A percentile compares a stretch with the other conserved stretches of the same genome.
Conservation (phyloP, 352 stramenopile species). For the Thalassiosira sp. region DNA sequence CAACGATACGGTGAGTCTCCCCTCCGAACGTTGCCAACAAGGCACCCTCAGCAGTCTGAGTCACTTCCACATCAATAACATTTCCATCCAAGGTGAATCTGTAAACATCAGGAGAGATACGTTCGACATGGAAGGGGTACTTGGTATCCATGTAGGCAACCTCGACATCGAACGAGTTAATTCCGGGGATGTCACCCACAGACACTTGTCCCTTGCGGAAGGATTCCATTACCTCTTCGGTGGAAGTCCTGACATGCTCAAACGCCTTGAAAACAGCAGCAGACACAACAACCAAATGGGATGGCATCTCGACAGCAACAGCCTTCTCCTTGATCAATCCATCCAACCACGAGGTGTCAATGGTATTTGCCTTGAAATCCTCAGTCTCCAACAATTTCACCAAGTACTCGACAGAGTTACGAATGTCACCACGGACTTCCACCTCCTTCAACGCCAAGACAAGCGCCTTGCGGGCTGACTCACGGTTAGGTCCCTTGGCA, state of each 20-base stretch:
- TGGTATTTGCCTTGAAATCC: constrained; percentile 98
- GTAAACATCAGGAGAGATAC: constrained; percentile 87
- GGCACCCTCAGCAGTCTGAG: constrained; percentile 83
- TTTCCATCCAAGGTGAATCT: constrained; percentile 94
- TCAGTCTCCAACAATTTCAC: constrained; percentile 98
- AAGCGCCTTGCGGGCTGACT: constrained; percentile 97
- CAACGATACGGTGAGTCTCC: constrained; percentile 84
- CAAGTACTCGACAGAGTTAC: constrained; percentile 99
- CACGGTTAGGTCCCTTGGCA: constrained; percentile 94
- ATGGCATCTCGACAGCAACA: constrained; percentile 76
- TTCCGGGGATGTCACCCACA: constrained; percentile 65
- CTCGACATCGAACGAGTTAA: constrained; percentile 88
- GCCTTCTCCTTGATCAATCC: constrained; percentile 94
- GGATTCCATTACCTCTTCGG: constrained; percentile 70
- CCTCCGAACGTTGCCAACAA: constrained; percentile 86
- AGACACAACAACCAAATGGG: constrained; percentile 77
- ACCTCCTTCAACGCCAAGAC: constrained; percentile 99
- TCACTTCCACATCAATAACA: constrained; percentile 73
- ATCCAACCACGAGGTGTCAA: constrained; percentile 99
- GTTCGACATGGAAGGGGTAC: constrained; percentile 95
- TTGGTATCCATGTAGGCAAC: constrained; percentile 99
- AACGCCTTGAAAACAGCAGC: constrained; percentile 83
- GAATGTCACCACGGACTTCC: constrained; percentile 96
- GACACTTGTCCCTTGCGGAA: constrained; percentile 82
- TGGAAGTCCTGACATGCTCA: constrained; percentile 72